These are phyloP conservation scores for Lagerstroemia speciosa DNA, from an alignment of 345 rosid species.

Conservation along the genomic window DNA sequence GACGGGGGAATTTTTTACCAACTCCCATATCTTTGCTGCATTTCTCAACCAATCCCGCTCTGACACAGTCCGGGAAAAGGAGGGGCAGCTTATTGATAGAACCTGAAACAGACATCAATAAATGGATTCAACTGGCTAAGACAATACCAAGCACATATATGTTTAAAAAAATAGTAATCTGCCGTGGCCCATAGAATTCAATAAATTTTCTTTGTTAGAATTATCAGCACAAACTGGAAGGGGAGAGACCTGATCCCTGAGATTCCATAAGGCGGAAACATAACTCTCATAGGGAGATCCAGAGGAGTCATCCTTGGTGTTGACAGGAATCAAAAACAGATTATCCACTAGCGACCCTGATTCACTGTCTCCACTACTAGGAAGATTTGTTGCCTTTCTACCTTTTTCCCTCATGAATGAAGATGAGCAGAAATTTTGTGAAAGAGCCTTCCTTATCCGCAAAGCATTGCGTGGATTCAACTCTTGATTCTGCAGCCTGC, in stretches of 20 bases:
- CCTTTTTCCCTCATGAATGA: slow-evolving; percentile 41
- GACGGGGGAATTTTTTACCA: slow-evolving; percentile 53
- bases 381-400: slow-evolving; percentile 17
- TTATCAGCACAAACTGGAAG: background rate
- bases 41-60: slow-evolving; percentile 83
- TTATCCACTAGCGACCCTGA: slow-evolving; percentile 20
- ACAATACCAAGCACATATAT: background rate
- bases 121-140: background rate
- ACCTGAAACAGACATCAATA: slow-evolving; percentile 30
- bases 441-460: slow-evolving; percentile 38
- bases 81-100: slow-evolving; percentile 41
- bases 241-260: slow-evolving; percentile 47
- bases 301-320: slow-evolving; percentile 35
- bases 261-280: slow-evolving; percentile 35
- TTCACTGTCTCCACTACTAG: slow-evolving; percentile 8
- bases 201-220: background rate
- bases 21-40: slow-evolving; percentile 79
- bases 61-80: slow-evolving; percentile 51
- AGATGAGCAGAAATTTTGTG: slow-evolving; percentile 34
- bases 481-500: slow-evolving; percentile 57
- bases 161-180: background rate
- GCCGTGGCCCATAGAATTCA: background rate
- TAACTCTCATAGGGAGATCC: slow-evolving; percentile 45
- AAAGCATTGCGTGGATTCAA: slow-evolving; percentile 23
- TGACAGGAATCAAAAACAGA: slow-evolving; percentile 42